Percentiles rank a stretch among this genome's conserved stretches.
phyloP scores from a whole-genome alignment of 371 early-diverging fungal species.

The Nematocida ausubeli region DNA sequence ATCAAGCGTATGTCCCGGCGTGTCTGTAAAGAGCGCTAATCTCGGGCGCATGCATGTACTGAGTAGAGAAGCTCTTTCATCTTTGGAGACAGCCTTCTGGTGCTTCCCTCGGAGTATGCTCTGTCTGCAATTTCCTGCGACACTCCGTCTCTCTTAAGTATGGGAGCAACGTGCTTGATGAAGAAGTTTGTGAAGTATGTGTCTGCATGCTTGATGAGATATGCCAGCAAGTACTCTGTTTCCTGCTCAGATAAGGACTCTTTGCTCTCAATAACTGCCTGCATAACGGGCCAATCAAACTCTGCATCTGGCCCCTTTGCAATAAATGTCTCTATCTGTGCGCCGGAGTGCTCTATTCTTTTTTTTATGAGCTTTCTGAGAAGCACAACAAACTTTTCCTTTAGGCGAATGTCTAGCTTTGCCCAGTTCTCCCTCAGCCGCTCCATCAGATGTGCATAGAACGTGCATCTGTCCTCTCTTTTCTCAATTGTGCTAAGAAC shows the following conservation, averaged over 20 bases:
- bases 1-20: not conserved
- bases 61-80: constrained; percentile 23
- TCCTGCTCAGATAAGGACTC: not conserved
- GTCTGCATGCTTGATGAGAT: constrained; percentile 7
- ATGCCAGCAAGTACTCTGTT: constrained; percentile 3
- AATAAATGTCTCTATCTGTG: constrained; percentile 21
- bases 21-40: not conserved
- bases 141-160: not conserved
- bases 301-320: constrained; percentile 31
- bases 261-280: constrained; percentile 1
- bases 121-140: not conserved
- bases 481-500: constrained; percentile 8
- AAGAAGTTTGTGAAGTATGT: constrained; percentile 50
- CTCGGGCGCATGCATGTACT: not conserved
- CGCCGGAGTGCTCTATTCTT: not conserved
- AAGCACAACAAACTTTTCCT: constrained; percentile 31
- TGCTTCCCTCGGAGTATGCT: constrained; percentile 37
- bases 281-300: constrained; percentile 22
- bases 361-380: not conserved
- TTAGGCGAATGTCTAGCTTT: constrained; percentile 18
- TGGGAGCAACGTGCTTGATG: constrained; percentile 6
- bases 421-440: constrained; percentile 7
- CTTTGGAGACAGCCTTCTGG: not conserved
- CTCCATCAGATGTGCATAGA: not conserved
- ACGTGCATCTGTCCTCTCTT: constrained; percentile 10